Conservation (phyloP, 257 asterid species). For the Mentha longifolia region DNA sequence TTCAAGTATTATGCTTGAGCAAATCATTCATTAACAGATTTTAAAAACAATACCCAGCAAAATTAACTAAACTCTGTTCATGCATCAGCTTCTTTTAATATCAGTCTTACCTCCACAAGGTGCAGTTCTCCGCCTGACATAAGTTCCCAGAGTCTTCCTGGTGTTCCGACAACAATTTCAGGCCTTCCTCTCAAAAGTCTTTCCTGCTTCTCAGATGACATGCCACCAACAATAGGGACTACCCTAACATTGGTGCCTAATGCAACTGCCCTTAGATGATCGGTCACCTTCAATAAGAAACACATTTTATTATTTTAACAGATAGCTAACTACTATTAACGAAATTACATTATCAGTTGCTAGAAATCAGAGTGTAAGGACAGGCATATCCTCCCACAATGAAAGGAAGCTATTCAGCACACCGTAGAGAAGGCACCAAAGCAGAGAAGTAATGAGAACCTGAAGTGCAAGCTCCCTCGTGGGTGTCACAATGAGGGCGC, state of each 20-base stretch:
- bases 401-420: constrained; percentile 16
- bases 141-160: constrained; percentile 97
- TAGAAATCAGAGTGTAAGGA: background rate
- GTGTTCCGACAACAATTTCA: constrained; percentile 98
- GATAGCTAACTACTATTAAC: background rate
- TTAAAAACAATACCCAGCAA: constrained; percentile 12
- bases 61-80: constrained; percentile 21
- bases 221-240: constrained; percentile 95
- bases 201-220: constrained; percentile 94
- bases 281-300: constrained; percentile 67
- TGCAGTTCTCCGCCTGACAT: constrained; percentile 90
- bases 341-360: constrained; percentile 20
- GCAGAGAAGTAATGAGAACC: constrained; percentile 47
- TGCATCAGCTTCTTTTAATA: constrained; percentile 15
- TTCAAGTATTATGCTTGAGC: too few relatives aligned
- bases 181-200: constrained; percentile 85
- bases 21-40: background rate
- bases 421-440: constrained; percentile 10
- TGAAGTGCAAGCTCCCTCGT: constrained; percentile 98
- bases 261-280: constrained; percentile 83
- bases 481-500: constrained; percentile 92
- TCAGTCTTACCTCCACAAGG: constrained; percentile 77
- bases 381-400: constrained; percentile 5
- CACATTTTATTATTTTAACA: constrained; percentile 7
- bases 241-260: constrained; percentile 61